These are phyloP conservation scores for Amniculicola lignicola DNA, from an alignment of 495 filamentous ascomycete genomes.

Conservation along the genomic window DNA sequence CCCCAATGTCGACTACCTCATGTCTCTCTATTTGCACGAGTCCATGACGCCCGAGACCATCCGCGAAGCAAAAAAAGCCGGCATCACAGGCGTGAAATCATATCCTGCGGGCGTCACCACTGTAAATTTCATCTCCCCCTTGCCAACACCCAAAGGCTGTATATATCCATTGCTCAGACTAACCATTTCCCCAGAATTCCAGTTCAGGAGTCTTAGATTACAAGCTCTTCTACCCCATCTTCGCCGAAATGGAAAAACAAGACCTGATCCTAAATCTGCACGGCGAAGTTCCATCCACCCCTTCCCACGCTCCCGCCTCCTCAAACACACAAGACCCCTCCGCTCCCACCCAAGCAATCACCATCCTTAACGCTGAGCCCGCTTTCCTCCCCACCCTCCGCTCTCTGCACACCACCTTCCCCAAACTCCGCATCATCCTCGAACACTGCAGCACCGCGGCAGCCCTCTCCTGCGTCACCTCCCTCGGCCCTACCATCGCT, in stretches of 20 bases:
- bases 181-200: constrained; percentile 53
- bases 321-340: constrained; percentile 27
- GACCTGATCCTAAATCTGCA: constrained; percentile 63
- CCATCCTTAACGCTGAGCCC: constrained; percentile 76
- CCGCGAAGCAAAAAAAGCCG: constrained; percentile 62
- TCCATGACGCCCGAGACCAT: constrained; percentile 76
- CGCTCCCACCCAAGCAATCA: constrained; percentile 50
- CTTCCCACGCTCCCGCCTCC: constrained; percentile 17
- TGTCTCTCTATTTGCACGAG: constrained; percentile 83
- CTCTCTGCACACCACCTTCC: constrained; percentile 70
- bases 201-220: constrained; percentile 75
- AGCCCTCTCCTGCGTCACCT: constrained; percentile 73
- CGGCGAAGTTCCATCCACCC: constrained; percentile 54
- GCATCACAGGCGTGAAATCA: constrained; percentile 61
- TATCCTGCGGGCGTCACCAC: constrained; percentile 68
- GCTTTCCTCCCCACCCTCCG: constrained; percentile 74
- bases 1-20: constrained; percentile 73
- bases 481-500: constrained; percentile 71
- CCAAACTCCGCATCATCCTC: constrained; percentile 72
- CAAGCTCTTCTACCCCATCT: constrained; percentile 68
- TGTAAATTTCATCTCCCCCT: constrained; percentile 1
- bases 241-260: constrained; percentile 71
- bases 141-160: not conserved
- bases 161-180: not conserved
- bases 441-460: constrained; percentile 82